Base-by-base conservation (phyloP, 106 monocot genomes). In the Dendrobium chrysotoxum region DNA sequence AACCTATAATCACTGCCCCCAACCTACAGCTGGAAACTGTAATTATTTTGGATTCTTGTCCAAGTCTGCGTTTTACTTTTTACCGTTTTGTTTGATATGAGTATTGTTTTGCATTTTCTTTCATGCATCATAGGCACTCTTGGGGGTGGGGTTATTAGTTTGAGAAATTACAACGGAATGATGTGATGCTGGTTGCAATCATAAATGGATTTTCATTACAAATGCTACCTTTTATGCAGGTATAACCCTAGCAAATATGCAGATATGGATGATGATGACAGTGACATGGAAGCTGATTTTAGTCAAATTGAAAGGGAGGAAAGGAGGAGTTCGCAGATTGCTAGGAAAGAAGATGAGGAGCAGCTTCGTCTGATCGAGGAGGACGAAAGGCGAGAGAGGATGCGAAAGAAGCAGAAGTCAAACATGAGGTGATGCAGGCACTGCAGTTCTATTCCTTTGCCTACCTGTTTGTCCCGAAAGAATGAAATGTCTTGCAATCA, bases 231-330 rank as follows among this genome's bases (percentile, higher is more conserved):
- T 28, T 15, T 76, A 11, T 84, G 57, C 82, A 92, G 92, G 80
- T 92, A 88, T 72, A 85, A 92, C 79, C 88, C 92, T 78, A 84
- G 53, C 20, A 88, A 46, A 64, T 92, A 82, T 68, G 64, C 64
- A 23, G 83, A 41, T 0, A 73, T 42, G 0, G 92, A 92, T 72
- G 92, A 84, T 4, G 90, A 90, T 53, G 89, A 85, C 40, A 86
- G 85, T 73, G 86, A 90, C 84, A 92, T 92, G 92, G 92, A 92
- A 78, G 92, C 87, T 53, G 88, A 83, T 81, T 92, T 89, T 75
- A 85, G 85, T 54, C 66, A 65, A 45, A 92, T 92, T 20, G 79
- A 88, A 58, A 80, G 72, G 45, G 92, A 92, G 67, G 92, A 92
- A 54, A 45, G 35, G 73, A 90, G 86, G 77, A 92, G 91, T 76